Conservation (phyloP, 1,284 basidiomycete species). For the Moniliella sp. region DNA sequence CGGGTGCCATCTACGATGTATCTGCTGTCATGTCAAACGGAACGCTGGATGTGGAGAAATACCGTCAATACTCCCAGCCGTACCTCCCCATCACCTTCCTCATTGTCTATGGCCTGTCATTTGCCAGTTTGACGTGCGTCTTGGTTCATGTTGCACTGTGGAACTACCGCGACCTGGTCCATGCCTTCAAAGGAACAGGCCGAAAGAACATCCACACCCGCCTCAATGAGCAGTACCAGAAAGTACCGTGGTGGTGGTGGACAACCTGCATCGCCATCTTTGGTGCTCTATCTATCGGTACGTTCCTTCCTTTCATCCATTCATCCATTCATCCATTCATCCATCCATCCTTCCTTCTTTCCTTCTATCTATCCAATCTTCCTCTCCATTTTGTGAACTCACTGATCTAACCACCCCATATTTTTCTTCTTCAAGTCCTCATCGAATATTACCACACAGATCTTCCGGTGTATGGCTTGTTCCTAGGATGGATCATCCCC, state of each 20-base stretch:
- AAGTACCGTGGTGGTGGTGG: conserved; percentile 49
- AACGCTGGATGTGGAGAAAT: not conserved
- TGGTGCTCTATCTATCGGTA: conserved; percentile 48
- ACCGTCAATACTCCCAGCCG: conserved; percentile 16
- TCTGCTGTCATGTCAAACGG: conserved; percentile 1
- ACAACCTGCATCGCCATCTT: conserved; percentile 41
- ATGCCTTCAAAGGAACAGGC: conserved; percentile 46
- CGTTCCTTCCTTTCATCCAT: conserved; percentile 67
- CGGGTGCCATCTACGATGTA: not conserved
- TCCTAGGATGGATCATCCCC: conserved; percentile 43
- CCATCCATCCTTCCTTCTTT: too few species aligned
- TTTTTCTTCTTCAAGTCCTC: conserved; percentile 47
- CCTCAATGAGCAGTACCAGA: conserved; percentile 56
- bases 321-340: too few species aligned
- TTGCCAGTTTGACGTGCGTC: conserved; percentile 37
- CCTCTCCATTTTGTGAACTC: too few species aligned
- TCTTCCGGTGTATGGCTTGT: conserved; percentile 52
- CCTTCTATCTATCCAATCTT: too few species aligned
- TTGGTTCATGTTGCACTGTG: conserved; percentile 35
- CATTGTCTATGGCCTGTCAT: conserved; percentile 13
- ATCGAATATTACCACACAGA: conserved; percentile 48
- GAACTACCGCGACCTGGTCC: conserved; percentile 42
- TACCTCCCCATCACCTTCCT: conserved; percentile 8
- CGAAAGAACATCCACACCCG: conserved; percentile 61
- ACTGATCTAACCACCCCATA: conserved; percentile 40